A percentile compares a stretch with the other conserved stretches of the same genome.
Evolutionary conservation across 129 eudicot species (phyloP).

Genomic region (Pittosporum tobira): DNA sequence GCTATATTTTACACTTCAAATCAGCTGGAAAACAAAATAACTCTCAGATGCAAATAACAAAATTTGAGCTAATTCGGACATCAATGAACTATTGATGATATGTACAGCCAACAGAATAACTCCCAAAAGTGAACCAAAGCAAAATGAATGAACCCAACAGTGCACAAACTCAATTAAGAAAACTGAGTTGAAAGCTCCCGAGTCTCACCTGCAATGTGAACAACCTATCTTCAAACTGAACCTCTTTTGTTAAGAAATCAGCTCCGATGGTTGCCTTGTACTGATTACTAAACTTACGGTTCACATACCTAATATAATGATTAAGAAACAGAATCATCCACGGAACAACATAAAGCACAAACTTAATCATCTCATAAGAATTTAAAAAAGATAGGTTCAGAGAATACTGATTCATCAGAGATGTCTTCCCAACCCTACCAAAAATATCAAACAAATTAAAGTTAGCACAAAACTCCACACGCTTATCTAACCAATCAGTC

Average conservation of each 20-base stretch:
- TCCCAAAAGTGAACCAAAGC: background rate
- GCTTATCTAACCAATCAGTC: background rate
- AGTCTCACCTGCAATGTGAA: constrained; percentile 57
- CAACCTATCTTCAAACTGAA: constrained; percentile 55
- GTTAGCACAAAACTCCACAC: constrained; percentile 18
- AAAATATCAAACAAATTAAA: constrained; percentile 7
- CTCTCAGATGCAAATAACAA: too few species aligned
- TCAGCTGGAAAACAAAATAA: too few species aligned
- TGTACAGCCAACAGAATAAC: background rate
- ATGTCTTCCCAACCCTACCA: constrained; percentile 64
- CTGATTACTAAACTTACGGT: constrained; percentile 68
- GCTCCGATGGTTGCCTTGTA: constrained; percentile 75
- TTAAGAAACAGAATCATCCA: constrained; percentile 7
- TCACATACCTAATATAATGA: constrained; percentile 42
- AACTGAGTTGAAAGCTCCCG: background rate
- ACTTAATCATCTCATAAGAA: background rate
- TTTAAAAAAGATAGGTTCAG: constrained; percentile 4
- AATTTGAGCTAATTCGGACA: too few species aligned
- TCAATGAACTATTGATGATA: background rate
- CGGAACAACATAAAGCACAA: background rate
- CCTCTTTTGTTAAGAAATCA: constrained; percentile 63
- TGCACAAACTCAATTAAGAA: background rate
- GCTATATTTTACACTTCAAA: too few species aligned
- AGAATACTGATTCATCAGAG: constrained; percentile 67
- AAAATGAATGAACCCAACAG: background rate